Evolutionary conservation across 306 rosid genomes (phyloP), one percentile per base, ranked within the genome.

Genomic region (Prosopis cineraria): DNA sequence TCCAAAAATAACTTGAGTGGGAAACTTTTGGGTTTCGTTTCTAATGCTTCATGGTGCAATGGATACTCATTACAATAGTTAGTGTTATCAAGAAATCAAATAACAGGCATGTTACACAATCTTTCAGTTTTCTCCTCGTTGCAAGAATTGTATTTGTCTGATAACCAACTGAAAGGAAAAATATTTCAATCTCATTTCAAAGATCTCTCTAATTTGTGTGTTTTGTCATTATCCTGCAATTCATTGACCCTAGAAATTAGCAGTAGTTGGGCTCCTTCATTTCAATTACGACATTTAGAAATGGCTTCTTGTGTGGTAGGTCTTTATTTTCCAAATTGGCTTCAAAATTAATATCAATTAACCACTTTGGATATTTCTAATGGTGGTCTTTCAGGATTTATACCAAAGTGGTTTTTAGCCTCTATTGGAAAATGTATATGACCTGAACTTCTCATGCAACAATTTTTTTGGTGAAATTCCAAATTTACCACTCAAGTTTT

Each of bases 381-480:
- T 55, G 58, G 29, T 13, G 40, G 47, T 17, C 56, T 82, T 41
- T 4, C 20, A 11, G 79, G 68, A 58, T 24, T 3, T 13, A 25
- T 77, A 8, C 82, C 82, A 2, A 39, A 71, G 0, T 56, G 72
- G 72, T 56, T 80, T n/a, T 67, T 80, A 79, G 84, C 3, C 1
- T 2, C 45, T 43, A 1, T 17, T 16, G 0, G 71, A 44, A 13
- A 10, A 2, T 12, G 10, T 33, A 0, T 0, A 0, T 0, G 0
- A 0, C 0, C 0, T 74, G 29, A 25, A 80, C 75, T 56, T 80
- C 45, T 74, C 76, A 43, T 2, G 11, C 55, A 80, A 80, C 52
- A 74, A 45, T 56, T 66, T 80, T 12, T 8, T 1, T 0, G 70
- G 79, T 55, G 0, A 10, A 36, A 80, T 75, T 68, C 84, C 80